A percentile compares a stretch with the other conserved stretches of the same genome.
Evolutionary conservation across 495 filamentous ascomycete species (phyloP).

Genomic region (Hypomontagnella monticulosa): DNA sequence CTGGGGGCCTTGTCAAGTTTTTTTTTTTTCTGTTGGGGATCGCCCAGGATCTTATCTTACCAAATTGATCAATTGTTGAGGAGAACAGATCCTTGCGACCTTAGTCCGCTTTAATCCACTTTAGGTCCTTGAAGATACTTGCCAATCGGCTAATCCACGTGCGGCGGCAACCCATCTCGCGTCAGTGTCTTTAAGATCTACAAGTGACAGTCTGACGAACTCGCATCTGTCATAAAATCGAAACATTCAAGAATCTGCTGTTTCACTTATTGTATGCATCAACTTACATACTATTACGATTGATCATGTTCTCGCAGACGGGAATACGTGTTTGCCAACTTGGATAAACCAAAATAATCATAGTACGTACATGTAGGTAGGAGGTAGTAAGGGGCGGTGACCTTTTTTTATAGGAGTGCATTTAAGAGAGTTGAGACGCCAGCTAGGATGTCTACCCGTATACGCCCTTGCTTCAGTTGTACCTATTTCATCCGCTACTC

Average conservation of each 20-base stretch:
- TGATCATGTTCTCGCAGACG: too few relatives aligned
- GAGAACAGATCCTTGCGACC: constrained; percentile 31
- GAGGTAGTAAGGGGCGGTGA: too few relatives aligned
- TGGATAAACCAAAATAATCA: too few relatives aligned
- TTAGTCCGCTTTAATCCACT: constrained; percentile 1
- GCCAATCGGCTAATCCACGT: constrained; percentile 37
- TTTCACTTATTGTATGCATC: too few relatives aligned
- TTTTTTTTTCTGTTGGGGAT: constrained; percentile 43
- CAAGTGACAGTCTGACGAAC: too few relatives aligned
- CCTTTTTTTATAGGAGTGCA: too few relatives aligned
- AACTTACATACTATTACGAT: too few relatives aligned
- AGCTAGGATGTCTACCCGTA: too few relatives aligned
- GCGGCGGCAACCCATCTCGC: constrained; percentile 11
- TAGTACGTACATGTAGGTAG: too few relatives aligned
- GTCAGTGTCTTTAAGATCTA: not conserved
- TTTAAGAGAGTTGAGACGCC: too few relatives aligned
- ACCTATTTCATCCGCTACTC: not conserved
- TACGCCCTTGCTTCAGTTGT: not conserved
- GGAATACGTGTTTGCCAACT: too few relatives aligned
- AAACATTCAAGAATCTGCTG: not conserved
- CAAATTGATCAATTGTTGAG: constrained; percentile 43
- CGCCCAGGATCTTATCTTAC: constrained; percentile 35
- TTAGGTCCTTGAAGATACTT: constrained; percentile 6
- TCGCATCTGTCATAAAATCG: too few relatives aligned
- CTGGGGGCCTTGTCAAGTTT: constrained; percentile 9